phyloP scores from a whole-genome alignment of 306 rosid species.

The Heteromeles arbutifolia region DNA sequence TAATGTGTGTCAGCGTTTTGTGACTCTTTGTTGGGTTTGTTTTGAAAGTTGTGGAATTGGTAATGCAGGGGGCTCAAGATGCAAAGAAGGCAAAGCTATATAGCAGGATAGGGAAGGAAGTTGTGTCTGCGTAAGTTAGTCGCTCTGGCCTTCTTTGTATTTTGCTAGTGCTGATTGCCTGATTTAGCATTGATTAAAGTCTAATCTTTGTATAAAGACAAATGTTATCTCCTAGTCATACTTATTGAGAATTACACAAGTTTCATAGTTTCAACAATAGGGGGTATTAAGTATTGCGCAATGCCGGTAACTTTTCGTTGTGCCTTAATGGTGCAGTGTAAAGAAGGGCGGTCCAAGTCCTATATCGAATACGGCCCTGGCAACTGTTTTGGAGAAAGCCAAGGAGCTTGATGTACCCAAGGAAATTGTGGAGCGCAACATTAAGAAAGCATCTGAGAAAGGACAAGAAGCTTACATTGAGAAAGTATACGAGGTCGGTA shows the following conservation, averaged over 20 bases:
- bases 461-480: slow-evolving; percentile 90
- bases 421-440: slow-evolving; percentile 82
- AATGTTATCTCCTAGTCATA: background rate
- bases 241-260: background rate
- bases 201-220: background rate
- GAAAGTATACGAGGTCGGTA: slow-evolving; percentile 46
- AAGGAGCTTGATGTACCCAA: slow-evolving; percentile 95
- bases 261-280: background rate
- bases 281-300: background rate
- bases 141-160: background rate
- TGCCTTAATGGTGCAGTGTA: slow-evolving; percentile 40
- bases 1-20: background rate
- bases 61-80: slow-evolving; percentile 57
- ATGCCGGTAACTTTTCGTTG: background rate
- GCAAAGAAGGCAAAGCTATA: slow-evolving; percentile 78
- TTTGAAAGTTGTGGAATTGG: background rate
- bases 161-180: background rate
- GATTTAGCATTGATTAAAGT: background rate
- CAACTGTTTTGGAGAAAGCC: slow-evolving; percentile 73
- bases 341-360: slow-evolving; percentile 83
- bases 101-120: slow-evolving; percentile 82
- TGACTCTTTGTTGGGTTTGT: background rate
- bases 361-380: slow-evolving; percentile 56
- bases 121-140: slow-evolving; percentile 79
- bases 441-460: slow-evolving; percentile 84